Percentiles rank a stretch among this genome's conserved stretches.
Conservation (phyloP, 192 early-diverging fungal species). For the Jimgerdemannia lactiflua region DNA sequence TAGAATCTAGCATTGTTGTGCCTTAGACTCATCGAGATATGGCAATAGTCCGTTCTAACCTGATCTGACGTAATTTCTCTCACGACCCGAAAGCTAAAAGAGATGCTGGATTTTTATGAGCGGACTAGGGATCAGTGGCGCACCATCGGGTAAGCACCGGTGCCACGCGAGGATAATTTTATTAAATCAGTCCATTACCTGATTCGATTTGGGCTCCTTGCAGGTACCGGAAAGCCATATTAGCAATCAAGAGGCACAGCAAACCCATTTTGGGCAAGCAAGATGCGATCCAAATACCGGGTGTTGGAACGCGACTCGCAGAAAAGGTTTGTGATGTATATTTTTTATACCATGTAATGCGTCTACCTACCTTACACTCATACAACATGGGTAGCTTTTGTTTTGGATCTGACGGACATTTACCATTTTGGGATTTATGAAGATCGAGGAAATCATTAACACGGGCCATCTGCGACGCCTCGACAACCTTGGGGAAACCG, state of each 20-base stretch:
- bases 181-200: background rate
- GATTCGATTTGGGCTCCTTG: background rate
- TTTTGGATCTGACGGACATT: too few relatives aligned
- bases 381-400: too few relatives aligned
- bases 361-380: too few relatives aligned
- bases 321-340: background rate
- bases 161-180: background rate
- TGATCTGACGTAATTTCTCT: background rate
- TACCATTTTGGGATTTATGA: background rate
- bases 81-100: background rate
- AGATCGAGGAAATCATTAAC: constrained; percentile 1
- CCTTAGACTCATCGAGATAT: too few relatives aligned
- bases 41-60: too few relatives aligned
- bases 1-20: too few relatives aligned
- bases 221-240: background rate
- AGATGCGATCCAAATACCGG: background rate
- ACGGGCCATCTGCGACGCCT: background rate
- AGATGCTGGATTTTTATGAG: background rate
- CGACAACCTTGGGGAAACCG: background rate
- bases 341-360: too few relatives aligned
- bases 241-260: background rate
- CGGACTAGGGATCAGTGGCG: background rate
- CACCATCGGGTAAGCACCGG: background rate
- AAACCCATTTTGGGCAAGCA: background rate
- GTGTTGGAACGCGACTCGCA: background rate